Conservation (phyloP, 2,329 filamentous ascomycete genomes). For the Fusarium albosuccineum region DNA sequence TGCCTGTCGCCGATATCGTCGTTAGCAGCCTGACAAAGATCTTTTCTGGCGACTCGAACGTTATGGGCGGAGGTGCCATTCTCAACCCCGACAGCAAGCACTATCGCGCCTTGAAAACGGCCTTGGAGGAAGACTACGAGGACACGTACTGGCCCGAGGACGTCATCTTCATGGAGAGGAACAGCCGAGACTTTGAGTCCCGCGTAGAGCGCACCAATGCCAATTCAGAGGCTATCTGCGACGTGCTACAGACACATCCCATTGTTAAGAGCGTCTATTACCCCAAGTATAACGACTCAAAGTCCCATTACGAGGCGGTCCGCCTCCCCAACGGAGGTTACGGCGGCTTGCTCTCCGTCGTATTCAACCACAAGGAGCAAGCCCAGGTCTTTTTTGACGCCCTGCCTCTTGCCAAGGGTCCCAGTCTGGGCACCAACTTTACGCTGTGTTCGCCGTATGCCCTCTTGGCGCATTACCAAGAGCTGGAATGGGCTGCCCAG, state of each 20-base stretch:
- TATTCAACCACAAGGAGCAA: slow-evolving; percentile 77
- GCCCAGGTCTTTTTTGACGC: slow-evolving; percentile 88
- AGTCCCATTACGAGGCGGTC: slow-evolving; percentile 81
- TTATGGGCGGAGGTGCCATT: slow-evolving; percentile 89
- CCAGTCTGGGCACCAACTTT: slow-evolving; percentile 96
- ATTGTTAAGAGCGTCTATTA: slow-evolving; percentile 86
- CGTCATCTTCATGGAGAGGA: slow-evolving; percentile 93
- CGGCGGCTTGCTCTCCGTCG: slow-evolving; percentile 88
- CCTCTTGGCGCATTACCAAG: slow-evolving; percentile 88
- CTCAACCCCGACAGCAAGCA: slow-evolving; percentile 75
- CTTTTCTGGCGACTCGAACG: slow-evolving; percentile 97
- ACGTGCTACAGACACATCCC: slow-evolving; percentile 72
- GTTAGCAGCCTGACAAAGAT: slow-evolving; percentile 97
- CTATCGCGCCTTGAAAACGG: slow-evolving; percentile 76
- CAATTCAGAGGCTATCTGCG: slow-evolving; percentile 87
- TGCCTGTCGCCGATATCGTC: slow-evolving; percentile 89
- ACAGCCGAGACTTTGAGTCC: slow-evolving; percentile 90
- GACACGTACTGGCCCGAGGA: slow-evolving; percentile 97
- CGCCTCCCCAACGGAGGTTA: slow-evolving; percentile 83
- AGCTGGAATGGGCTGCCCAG: slow-evolving; percentile 88
- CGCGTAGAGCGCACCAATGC: slow-evolving; percentile 87
- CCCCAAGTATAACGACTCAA: slow-evolving; percentile 81
- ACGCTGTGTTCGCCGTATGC: slow-evolving; percentile 93
- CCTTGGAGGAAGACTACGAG: slow-evolving; percentile 77
- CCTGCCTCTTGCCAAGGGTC: slow-evolving; percentile 90